Percentiles rank a stretch among this genome's conserved stretches.
Evolutionary conservation across 2,329 filamentous ascomycete genomes (phyloP).

Genomic region (Ambrosiella cleistominuta): DNA sequence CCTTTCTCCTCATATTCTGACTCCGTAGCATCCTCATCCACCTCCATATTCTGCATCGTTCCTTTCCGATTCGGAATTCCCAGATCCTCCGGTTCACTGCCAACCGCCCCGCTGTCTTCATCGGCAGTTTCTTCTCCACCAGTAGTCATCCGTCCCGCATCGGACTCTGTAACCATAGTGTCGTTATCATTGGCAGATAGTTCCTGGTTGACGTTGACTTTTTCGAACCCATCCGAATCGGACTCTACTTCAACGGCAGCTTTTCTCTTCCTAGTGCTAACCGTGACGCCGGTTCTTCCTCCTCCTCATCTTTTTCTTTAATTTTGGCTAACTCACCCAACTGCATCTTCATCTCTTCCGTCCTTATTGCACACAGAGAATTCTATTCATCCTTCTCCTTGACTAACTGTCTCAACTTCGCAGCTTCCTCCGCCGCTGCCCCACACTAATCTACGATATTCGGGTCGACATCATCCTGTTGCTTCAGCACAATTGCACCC

Average conservation of each 20-base stretch:
- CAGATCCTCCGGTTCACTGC: constrained; percentile 13
- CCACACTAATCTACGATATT: constrained; percentile 56
- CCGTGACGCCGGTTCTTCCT: background rate
- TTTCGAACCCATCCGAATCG: constrained; percentile 22
- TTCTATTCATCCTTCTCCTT: background rate
- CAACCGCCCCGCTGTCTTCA: constrained; percentile 20
- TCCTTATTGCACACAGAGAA: constrained; percentile 32
- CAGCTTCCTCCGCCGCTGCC: constrained; percentile 29
- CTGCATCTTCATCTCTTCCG: constrained; percentile 42
- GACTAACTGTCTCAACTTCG: background rate
- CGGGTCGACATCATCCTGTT: constrained; percentile 40
- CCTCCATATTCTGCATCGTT: background rate
- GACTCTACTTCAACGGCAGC: constrained; percentile 27
- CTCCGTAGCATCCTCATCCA: background rate
- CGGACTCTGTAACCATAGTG: constrained; percentile 24
- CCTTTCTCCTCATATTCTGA: background rate
- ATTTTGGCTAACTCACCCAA: constrained; percentile 47
- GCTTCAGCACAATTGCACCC: constrained; percentile 42
- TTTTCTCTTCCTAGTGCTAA: constrained; percentile 31
- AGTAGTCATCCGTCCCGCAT: constrained; percentile 25
- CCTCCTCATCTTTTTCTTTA: constrained; percentile 47
- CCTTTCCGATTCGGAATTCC: background rate
- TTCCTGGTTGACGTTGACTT: constrained; percentile 25
- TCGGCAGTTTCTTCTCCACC: constrained; percentile 27
- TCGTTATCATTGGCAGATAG: constrained; percentile 25